phyloP scores from a whole-genome alignment of 2,329 filamentous ascomycete genomes.

The Cadophora gregata region DNA sequence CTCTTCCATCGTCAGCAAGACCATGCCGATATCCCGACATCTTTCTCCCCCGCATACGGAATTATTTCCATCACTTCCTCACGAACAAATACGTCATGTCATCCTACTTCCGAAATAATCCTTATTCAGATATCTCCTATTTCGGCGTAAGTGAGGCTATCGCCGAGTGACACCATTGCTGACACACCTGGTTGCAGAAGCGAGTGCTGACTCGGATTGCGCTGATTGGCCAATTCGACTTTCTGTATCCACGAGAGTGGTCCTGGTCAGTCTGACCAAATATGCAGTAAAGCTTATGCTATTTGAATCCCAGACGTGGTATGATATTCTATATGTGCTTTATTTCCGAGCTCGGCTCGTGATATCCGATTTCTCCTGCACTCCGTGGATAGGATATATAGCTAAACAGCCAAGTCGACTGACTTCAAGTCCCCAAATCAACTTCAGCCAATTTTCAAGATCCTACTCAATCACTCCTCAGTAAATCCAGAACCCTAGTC shows the following conservation, averaged over 20 bases:
- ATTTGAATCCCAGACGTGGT: no score
- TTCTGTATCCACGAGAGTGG: not conserved
- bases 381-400: not conserved
- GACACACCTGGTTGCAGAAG: not conserved
- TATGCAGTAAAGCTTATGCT: slow-evolving; percentile 1
- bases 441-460: not conserved
- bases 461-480: not conserved
- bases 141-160: not conserved
- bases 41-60: not conserved
- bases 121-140: slow-evolving; percentile 2
- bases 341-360: not conserved
- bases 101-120: not conserved
- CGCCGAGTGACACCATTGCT: not conserved
- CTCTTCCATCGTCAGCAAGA: not conserved
- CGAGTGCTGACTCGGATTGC: not conserved
- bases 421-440: not conserved
- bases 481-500: not conserved
- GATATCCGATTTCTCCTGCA: not conserved
- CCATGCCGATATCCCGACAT: not conserved
- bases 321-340: not conserved
- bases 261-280: not conserved
- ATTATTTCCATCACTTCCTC: not conserved
- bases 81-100: not conserved
- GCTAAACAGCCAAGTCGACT: not conserved
- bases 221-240: not conserved